These are phyloP conservation scores for Mycogone perniciosa DNA, from an alignment of 2,329 filamentous ascomycete genomes.

Conservation along the genomic window DNA sequence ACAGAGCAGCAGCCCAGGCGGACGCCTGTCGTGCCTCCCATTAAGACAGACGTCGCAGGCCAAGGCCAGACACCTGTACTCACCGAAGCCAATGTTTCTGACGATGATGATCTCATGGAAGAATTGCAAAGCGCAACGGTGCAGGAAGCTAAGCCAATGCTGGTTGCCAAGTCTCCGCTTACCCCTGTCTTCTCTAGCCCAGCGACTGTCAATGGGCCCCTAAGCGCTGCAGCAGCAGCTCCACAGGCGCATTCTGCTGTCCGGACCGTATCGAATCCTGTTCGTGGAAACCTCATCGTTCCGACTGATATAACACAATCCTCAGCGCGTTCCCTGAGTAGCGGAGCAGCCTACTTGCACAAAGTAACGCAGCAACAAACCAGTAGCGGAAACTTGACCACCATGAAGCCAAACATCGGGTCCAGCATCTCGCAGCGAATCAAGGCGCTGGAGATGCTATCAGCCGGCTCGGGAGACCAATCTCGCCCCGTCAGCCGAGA, in stretches of 20 bases:
- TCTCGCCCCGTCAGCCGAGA: slow-evolving; percentile 24
- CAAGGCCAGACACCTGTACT: slow-evolving; percentile 14
- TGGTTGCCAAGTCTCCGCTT: slow-evolving; percentile 76
- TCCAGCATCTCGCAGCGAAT: slow-evolving; percentile 92
- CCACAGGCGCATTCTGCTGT: slow-evolving; percentile 24
- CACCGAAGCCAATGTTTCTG: slow-evolving; percentile 39
- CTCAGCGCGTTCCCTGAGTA: slow-evolving; percentile 48
- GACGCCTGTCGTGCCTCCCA: slow-evolving; percentile 44
- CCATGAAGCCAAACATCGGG: slow-evolving; percentile 69
- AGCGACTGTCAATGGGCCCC: slow-evolving; percentile 14
- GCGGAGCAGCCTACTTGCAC: slow-evolving; percentile 50
- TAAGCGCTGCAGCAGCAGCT: slow-evolving; percentile 1
- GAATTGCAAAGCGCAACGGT: slow-evolving; percentile 77
- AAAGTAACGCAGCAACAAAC: slow-evolving; percentile 47
- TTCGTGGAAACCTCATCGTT: slow-evolving; percentile 37
- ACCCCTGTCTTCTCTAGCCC: slow-evolving; percentile 51
- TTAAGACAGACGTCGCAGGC: slow-evolving; percentile 42
- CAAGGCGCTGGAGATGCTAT: slow-evolving; percentile 81
- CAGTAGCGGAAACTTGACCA: slow-evolving; percentile 37
- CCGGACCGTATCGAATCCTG: slow-evolving; percentile 44
- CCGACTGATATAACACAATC: slow-evolving; percentile 42
- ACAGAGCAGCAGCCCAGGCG: slow-evolving; percentile 27
- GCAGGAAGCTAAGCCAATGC: slow-evolving; percentile 74
- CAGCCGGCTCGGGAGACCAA: slow-evolving; percentile 33
- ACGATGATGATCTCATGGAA: slow-evolving; percentile 80